phyloP scores from a whole-genome alignment of 768 basidiomycete species.

The Hypholoma fasciculare region DNA sequence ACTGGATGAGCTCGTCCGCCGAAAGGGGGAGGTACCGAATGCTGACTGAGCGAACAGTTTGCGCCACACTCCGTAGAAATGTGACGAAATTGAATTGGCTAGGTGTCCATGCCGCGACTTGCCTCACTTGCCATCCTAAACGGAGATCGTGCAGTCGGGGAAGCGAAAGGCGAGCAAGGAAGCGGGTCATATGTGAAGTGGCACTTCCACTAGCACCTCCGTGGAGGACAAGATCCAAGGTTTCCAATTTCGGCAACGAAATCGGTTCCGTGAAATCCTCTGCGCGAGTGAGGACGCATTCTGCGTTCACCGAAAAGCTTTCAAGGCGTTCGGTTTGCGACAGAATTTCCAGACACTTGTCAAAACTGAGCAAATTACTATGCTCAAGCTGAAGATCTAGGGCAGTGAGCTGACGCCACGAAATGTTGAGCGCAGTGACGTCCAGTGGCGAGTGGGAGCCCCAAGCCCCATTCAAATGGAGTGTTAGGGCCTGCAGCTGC shows the following conservation, averaged over 20 bases:
- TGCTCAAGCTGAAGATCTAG: constrained; percentile 37
- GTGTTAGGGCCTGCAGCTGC: constrained; percentile 28
- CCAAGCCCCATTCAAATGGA: constrained; percentile 29
- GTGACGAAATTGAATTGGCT: constrained; percentile 27
- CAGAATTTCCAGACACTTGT: constrained; percentile 35
- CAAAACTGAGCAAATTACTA: constrained; percentile 32
- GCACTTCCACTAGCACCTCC: constrained; percentile 18
- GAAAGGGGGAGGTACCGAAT: constrained; percentile 40
- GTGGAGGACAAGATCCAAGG: constrained; percentile 34
- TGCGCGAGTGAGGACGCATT: constrained; percentile 24
- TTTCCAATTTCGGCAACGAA: constrained; percentile 29
- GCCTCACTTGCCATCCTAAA: constrained; percentile 34
- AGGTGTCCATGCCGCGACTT: constrained; percentile 16
- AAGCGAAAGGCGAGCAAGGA: constrained; percentile 31
- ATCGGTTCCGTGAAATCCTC: constrained; percentile 9
- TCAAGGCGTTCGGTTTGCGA: constrained; percentile 29
- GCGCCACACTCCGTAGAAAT: constrained; percentile 25
- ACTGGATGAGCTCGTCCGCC: constrained; percentile 30
- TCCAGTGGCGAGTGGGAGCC: constrained; percentile 20
- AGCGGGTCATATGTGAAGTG: constrained; percentile 25
- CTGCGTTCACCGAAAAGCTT: constrained; percentile 31
- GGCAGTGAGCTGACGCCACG: constrained; percentile 40
- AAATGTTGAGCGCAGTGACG: constrained; percentile 26
- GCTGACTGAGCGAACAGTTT: constrained; percentile 29
- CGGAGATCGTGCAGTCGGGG: constrained; percentile 29